Percentiles rank a stretch among this genome's conserved stretches.
These are phyloP conservation scores for Jacaranda copaia DNA, from an alignment of 257 asterid species.

Conservation along the genomic window DNA sequence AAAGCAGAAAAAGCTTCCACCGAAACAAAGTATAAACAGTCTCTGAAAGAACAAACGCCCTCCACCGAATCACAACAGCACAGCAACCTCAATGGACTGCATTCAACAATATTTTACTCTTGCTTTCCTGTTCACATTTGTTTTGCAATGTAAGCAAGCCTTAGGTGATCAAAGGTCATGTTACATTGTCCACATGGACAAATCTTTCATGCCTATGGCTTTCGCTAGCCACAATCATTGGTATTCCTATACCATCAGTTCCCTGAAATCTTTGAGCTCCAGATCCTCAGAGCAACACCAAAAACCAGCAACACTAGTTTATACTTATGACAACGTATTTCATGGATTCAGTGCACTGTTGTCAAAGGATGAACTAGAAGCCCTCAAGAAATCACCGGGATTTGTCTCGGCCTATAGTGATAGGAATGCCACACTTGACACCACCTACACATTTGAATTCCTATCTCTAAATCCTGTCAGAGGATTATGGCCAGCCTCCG, in stretches of 20 bases:
- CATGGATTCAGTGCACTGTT: conserved; percentile 56
- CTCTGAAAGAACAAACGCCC: too few relatives aligned
- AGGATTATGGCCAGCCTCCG: conserved; percentile 60
- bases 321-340: conserved; percentile 51
- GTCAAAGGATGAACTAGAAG: conserved; percentile 42
- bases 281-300: background rate
- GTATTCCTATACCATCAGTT: conserved; percentile 33
- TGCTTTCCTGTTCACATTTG: conserved; percentile 14
- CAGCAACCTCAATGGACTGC: background rate
- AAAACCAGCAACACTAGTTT: conserved; percentile 19
- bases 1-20: too few relatives aligned
- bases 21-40: too few relatives aligned
- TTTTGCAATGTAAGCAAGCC: background rate
- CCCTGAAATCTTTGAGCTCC: conserved; percentile 31
- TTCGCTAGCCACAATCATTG: conserved; percentile 43
- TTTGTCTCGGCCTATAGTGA: conserved; percentile 51
- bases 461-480: conserved; percentile 47
- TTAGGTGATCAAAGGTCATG: conserved; percentile 32
- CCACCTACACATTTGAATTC: conserved; percentile 57
- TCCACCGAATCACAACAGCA: too few relatives aligned
- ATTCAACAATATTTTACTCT: background rate
- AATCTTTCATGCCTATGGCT: conserved; percentile 44
- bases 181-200: conserved; percentile 46
- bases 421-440: conserved; percentile 44
- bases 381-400: conserved; percentile 42